phyloP scores from a whole-genome alignment of 768 basidiomycete genomes.

The Termitomyces sp. region DNA sequence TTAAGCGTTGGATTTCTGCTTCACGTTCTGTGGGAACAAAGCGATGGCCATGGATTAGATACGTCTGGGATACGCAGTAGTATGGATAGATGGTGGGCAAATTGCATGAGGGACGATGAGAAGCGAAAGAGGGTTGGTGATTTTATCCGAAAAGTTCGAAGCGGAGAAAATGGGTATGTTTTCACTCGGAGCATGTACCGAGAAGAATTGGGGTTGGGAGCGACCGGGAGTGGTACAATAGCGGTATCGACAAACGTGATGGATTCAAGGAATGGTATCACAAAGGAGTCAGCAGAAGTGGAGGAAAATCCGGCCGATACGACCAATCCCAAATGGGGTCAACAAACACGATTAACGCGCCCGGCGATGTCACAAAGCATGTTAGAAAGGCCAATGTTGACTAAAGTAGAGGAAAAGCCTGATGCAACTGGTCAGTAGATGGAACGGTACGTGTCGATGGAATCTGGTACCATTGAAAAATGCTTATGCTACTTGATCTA shows the following conservation, averaged over 20 bases:
- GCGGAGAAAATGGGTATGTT: constrained; percentile 28
- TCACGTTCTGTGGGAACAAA: constrained; percentile 66
- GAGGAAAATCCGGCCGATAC: not conserved
- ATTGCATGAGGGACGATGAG: constrained; percentile 58
- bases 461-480: not conserved
- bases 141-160: constrained; percentile 46
- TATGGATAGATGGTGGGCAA: constrained; percentile 79
- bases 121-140: constrained; percentile 51
- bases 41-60: constrained; percentile 47
- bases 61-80: constrained; percentile 43
- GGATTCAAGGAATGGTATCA: not conserved
- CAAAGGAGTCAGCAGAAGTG: not conserved
- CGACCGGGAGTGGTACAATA: constrained; percentile 19
- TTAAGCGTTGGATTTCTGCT: constrained; percentile 64
- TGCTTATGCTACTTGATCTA: not conserved
- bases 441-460: not conserved
- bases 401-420: not conserved
- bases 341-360: not conserved
- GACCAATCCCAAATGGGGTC: not conserved
- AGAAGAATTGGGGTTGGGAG: constrained; percentile 17
- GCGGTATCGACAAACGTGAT: not conserved
- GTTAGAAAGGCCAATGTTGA: not conserved
- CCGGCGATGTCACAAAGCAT: not conserved
- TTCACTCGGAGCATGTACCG: constrained; percentile 60
- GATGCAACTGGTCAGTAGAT: not conserved